Evolutionary conservation across 345 rosid genomes (phyloP).

Genomic region (Odontarrhena argentea): DNA sequence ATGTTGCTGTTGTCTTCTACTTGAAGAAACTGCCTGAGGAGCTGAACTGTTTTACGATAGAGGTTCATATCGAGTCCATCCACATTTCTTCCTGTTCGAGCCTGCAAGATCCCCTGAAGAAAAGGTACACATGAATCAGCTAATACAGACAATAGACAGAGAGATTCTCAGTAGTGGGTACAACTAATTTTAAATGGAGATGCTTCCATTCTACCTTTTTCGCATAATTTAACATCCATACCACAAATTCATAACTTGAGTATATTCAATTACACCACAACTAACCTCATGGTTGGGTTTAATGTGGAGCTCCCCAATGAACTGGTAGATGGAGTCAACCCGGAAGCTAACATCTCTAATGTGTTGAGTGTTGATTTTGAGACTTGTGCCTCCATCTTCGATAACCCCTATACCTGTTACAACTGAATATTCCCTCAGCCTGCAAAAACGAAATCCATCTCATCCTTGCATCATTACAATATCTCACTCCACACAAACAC

Average conservation of each 20-base stretch:
- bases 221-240: no score
- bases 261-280: background rate
- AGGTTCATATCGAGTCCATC: slow-evolving; percentile 82
- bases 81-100: slow-evolving; percentile 79
- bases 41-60: slow-evolving; percentile 62
- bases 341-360: slow-evolving; percentile 69
- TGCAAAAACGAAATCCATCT: slow-evolving; percentile 21
- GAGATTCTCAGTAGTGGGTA: no score
- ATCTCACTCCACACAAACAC: slow-evolving; percentile 24
- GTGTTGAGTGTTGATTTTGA: slow-evolving; percentile 67
- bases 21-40: slow-evolving; percentile 58
- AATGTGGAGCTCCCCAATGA: slow-evolving; percentile 81
- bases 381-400: slow-evolving; percentile 53
- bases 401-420: slow-evolving; percentile 60
- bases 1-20: slow-evolving; percentile 26
- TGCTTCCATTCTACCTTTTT: no score
- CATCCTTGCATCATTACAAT: background rate
- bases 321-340: slow-evolving; percentile 67
- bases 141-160: no score
- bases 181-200: no score
- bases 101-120: slow-evolving; percentile 65
- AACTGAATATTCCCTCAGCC: slow-evolving; percentile 60
- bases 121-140: background rate
- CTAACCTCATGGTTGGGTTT: slow-evolving; percentile 57
- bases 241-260: no score